Conservation (phyloP, 169 alveolate species). For the Eimeria mitis region DNA sequence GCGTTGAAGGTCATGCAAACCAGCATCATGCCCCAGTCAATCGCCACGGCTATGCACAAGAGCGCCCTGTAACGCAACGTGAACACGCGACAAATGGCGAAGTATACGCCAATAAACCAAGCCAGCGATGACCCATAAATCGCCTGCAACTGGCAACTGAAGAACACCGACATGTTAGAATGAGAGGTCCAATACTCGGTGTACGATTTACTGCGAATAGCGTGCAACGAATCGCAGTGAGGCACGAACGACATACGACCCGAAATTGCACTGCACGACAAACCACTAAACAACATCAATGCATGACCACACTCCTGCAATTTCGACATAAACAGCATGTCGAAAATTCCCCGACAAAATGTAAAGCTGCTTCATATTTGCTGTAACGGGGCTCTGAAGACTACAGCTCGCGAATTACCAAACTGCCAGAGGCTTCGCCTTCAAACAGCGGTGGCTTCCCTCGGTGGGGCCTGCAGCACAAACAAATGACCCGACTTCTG, state of each 20-base stretch:
- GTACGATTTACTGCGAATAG: neutral
- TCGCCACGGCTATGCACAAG: constrained; percentile 52
- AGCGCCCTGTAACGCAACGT: constrained; percentile 44
- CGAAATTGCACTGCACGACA: neutral
- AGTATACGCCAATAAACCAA: neutral
- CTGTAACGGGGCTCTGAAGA: neutral
- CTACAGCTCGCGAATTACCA: constrained; percentile 10
- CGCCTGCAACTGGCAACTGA: neutral
- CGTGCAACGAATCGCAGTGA: neutral
- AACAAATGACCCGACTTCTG: neutral
- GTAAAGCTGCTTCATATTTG: neutral
- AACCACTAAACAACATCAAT: neutral
- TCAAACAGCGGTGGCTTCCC: constrained; percentile 7
- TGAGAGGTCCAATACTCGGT: neutral
- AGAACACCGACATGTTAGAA: neutral
- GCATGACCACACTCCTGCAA: neutral
- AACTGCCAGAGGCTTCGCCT: constrained; percentile 27
- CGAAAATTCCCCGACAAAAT: neutral
- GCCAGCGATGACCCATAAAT: neutral
- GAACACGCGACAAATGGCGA: neutral
- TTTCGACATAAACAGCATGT: neutral
- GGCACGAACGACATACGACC: neutral
- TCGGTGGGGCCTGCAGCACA: constrained; percentile 36
- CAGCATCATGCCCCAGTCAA: constrained; percentile 82
- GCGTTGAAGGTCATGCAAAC: constrained; percentile 82